Conservation (phyloP, 352 stramenopile genomes). For the Phytophthora pinifolia region DNA sequence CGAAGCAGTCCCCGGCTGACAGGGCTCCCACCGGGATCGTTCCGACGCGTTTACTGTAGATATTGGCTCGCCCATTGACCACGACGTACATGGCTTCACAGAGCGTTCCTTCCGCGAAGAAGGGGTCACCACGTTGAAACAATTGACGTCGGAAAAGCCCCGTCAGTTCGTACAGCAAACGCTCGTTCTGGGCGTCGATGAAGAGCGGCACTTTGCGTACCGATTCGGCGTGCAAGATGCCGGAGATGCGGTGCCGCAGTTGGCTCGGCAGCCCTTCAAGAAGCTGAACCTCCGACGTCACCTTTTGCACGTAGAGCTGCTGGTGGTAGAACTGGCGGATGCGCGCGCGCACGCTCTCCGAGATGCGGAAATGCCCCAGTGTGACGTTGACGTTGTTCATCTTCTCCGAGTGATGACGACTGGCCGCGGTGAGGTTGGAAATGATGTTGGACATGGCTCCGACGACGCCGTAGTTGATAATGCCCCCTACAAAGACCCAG, state of each 20-base stretch:
- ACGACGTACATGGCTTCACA: constrained; percentile 77
- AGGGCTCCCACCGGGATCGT: constrained; percentile 52
- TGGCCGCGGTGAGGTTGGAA: constrained; percentile 60
- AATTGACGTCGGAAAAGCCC: constrained; percentile 63
- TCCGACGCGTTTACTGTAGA: constrained; percentile 45
- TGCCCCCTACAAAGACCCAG: constrained; percentile 65
- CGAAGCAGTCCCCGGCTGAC: constrained; percentile 58
- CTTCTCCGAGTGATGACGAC: constrained; percentile 63
- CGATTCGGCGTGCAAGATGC: constrained; percentile 68
- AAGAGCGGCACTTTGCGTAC: constrained; percentile 67
- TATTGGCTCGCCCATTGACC: constrained; percentile 56
- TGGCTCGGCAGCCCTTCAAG: constrained; percentile 54
- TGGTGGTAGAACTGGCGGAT: constrained; percentile 80
- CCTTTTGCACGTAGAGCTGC: constrained; percentile 73
- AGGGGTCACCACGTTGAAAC: constrained; percentile 64
- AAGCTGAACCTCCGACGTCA: constrained; percentile 64
- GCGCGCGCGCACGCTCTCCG: constrained; percentile 50
- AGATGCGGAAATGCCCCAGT: constrained; percentile 61
- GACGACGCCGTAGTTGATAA: constrained; percentile 83
- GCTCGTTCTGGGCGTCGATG: constrained; percentile 50
- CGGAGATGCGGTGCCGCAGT: constrained; percentile 68
- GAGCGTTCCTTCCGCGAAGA: constrained; percentile 60
- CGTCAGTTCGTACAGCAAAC: constrained; percentile 63
- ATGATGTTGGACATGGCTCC: constrained; percentile 81
- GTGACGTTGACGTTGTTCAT: constrained; percentile 72